phyloP scores from a whole-genome alignment of 202 grass and related monocot species.

The Zizania palustris region DNA sequence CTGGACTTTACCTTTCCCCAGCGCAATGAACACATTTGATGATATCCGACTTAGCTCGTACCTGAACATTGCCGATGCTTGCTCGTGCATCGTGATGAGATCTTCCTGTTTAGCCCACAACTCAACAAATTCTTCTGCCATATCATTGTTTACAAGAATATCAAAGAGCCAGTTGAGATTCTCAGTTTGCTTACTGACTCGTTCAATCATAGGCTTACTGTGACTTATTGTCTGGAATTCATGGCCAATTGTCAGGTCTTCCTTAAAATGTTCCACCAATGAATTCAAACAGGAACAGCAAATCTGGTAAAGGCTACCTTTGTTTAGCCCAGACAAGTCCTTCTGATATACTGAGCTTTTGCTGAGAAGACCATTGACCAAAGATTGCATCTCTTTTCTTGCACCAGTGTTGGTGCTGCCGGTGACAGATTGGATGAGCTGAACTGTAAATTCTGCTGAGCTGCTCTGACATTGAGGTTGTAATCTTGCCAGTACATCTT shows the following conservation, averaged over 20 bases:
- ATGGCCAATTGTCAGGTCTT: background rate
- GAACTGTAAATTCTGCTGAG: slow-evolving; percentile 57
- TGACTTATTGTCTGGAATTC: background rate
- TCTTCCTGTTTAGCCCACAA: slow-evolving; percentile 77
- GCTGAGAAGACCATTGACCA: slow-evolving; percentile 79
- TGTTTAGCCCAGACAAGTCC: slow-evolving; percentile 67
- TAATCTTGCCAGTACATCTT: slow-evolving; percentile 76
- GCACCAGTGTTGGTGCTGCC: slow-evolving; percentile 59
- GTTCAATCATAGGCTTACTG: slow-evolving; percentile 68
- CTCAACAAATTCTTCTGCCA: slow-evolving; percentile 77
- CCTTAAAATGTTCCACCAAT: slow-evolving; percentile 64
- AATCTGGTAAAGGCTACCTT: slow-evolving; percentile 60
- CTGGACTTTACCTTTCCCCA: slow-evolving; percentile 76
- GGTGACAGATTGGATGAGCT: slow-evolving; percentile 73
- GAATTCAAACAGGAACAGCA: slow-evolving; percentile 63
- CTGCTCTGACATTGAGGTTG: slow-evolving; percentile 35
- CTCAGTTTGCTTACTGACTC: slow-evolving; percentile 71
- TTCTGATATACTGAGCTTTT: slow-evolving; percentile 89
- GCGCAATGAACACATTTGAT: slow-evolving; percentile 61
- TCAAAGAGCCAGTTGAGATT: slow-evolving; percentile 89
- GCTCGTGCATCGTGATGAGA: slow-evolving; percentile 58
- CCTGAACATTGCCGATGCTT: slow-evolving; percentile 74
- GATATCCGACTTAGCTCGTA: slow-evolving; percentile 90
- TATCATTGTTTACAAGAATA: slow-evolving; percentile 73
- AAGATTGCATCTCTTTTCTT: slow-evolving; percentile 88